These are phyloP conservation scores for Aciculosporium take DNA, from an alignment of 2,329 filamentous ascomycete species.

Conservation along the genomic window DNA sequence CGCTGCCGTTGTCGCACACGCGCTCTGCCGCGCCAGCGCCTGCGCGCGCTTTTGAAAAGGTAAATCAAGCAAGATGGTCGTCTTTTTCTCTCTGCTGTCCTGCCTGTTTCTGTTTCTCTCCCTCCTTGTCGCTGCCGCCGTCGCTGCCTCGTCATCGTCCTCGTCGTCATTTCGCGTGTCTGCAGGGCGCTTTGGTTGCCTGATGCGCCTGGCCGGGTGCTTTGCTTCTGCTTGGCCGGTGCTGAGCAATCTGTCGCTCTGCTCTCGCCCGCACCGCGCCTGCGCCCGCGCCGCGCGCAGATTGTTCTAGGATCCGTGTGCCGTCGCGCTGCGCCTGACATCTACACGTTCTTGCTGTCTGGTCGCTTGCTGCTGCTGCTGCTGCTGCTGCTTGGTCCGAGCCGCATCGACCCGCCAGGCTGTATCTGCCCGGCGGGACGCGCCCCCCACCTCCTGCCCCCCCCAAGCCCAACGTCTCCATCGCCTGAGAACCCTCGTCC, in stretches of 20 bases:
- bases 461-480: neutral
- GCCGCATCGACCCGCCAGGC: neutral
- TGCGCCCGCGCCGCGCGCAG: neutral
- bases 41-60: slow-evolving; percentile 2
- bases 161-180: slow-evolving; percentile 1
- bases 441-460: no score
- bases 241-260: no score
- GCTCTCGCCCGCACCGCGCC: no score
- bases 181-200: slow-evolving; percentile 5
- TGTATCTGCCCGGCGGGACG: neutral
- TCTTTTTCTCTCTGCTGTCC: neutral
- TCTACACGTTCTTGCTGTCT: neutral
- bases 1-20: slow-evolving; percentile 7
- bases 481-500: neutral
- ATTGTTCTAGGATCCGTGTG: neutral
- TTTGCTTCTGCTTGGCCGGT: neutral
- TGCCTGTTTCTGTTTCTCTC: neutral
- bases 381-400: neutral
- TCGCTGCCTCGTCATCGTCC: neutral
- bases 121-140: neutral
- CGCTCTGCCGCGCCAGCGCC: slow-evolving; percentile 7
- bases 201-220: neutral
- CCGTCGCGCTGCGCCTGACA: neutral
- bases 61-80: slow-evolving; percentile 1
- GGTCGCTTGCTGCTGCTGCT: neutral